These are phyloP conservation scores for Russula emetica DNA, from an alignment of 768 basidiomycete species.

Conservation along the genomic window DNA sequence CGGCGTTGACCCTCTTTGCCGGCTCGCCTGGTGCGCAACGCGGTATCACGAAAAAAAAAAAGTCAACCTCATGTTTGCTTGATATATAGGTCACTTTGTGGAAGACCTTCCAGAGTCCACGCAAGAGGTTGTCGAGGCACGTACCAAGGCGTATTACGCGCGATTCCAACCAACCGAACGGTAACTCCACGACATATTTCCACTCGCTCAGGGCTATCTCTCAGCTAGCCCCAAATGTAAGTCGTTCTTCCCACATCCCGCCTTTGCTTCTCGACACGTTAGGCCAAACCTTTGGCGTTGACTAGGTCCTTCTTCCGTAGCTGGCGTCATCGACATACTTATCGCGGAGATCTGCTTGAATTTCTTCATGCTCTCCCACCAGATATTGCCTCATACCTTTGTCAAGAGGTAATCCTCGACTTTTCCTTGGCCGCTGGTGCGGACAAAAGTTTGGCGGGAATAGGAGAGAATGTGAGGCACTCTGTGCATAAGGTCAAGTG, in stretches of 20 bases:
- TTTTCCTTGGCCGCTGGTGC: neutral
- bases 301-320: neutral
- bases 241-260: neutral
- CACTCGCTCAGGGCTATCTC: neutral
- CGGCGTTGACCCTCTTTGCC: conserved; percentile 76
- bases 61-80: neutral
- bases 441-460: neutral
- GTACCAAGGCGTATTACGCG: conserved; percentile 80
- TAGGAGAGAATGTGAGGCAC: neutral
- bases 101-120: conserved; percentile 91
- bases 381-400: neutral
- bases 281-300: neutral
- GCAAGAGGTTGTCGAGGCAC: conserved; percentile 83
- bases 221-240: neutral
- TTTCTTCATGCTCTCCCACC: neutral
- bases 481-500: neutral
- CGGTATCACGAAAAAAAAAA: neutral
- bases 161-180: conserved; percentile 61
- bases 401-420: neutral
- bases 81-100: conserved; percentile 60
- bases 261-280: neutral
- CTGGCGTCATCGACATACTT: conserved; percentile 2
- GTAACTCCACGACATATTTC: conserved; percentile 1
- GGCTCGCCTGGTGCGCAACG: conserved; percentile 77
- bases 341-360: neutral